phyloP scores from a whole-genome alignment of 768 basidiomycete genomes.

The Termitomyces sp. region DNA sequence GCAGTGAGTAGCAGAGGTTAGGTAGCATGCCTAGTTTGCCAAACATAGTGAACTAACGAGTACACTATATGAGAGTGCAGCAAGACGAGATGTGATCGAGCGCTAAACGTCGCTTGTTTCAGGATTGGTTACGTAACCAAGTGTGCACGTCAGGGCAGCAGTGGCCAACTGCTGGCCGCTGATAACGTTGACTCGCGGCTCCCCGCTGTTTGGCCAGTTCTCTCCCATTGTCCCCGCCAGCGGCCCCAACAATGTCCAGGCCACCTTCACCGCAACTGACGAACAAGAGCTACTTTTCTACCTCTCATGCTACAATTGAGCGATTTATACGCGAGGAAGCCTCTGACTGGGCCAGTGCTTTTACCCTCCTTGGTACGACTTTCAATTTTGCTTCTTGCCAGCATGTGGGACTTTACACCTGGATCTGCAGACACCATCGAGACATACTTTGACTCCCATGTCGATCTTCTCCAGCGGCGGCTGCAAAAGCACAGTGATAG shows the following conservation, averaged over 20 bases:
- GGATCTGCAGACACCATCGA: slow-evolving; percentile 76
- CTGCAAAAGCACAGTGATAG: slow-evolving; percentile 85
- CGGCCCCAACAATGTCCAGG: slow-evolving; percentile 29
- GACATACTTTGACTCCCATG: slow-evolving; percentile 91
- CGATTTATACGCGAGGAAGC: slow-evolving; percentile 71
- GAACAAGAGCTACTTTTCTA: slow-evolving; percentile 56
- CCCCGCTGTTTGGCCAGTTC: neutral
- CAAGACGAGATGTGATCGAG: slow-evolving; percentile 2
- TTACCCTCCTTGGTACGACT: slow-evolving; percentile 76
- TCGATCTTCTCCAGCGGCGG: slow-evolving; percentile 78
- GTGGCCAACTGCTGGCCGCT: slow-evolving; percentile 1
- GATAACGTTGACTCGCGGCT: slow-evolving; percentile 5
- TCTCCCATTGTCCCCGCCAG: slow-evolving; percentile 2
- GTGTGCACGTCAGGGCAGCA: neutral
- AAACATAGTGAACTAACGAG: slow-evolving; percentile 39
- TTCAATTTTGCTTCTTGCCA: slow-evolving; percentile 1
- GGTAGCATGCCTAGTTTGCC: slow-evolving; percentile 51
- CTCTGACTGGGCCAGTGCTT: slow-evolving; percentile 75
- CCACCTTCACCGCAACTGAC: slow-evolving; percentile 39
- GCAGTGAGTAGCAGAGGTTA: neutral
- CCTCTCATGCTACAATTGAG: slow-evolving; percentile 49
- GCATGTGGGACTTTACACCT: slow-evolving; percentile 22
- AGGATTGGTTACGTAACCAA: slow-evolving; percentile 14
- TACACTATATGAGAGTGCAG: neutral
- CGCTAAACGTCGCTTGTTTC: slow-evolving; percentile 7